Evolutionary conservation across 768 basidiomycete species (phyloP).

Genomic region (Trametes elegans): DNA sequence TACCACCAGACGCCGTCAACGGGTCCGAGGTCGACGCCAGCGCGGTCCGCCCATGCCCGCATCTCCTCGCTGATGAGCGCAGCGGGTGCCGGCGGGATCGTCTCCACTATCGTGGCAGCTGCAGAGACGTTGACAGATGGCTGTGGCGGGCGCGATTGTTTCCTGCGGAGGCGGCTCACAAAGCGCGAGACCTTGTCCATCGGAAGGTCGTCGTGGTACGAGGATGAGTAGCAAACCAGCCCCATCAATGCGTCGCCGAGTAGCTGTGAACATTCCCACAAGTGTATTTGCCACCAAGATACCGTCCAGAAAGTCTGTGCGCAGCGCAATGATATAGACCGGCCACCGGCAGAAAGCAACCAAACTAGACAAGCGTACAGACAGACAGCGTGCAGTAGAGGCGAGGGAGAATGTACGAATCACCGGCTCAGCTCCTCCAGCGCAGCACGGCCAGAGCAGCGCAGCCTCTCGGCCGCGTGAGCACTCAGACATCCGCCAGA

Average conservation of each 20-base stretch:
- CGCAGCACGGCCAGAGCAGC: constrained; percentile 6
- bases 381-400: no score
- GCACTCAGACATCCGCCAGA: constrained; percentile 26
- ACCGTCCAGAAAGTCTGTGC: no score
- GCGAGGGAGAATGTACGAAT: constrained; percentile 20
- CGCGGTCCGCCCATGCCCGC: not conserved
- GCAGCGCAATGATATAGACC: no score
- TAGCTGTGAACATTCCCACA: no score
- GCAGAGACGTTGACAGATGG: not conserved
- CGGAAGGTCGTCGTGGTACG: not conserved
- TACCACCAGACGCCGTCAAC: constrained; percentile 14
- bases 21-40: not conserved
- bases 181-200: not conserved
- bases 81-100: not conserved
- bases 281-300: no score
- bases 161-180: not conserved
- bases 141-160: no score
- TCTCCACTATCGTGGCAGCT: not conserved
- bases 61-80: constrained; percentile 1
- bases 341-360: no score
- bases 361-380: no score
- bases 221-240: not conserved
- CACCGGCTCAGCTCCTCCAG: constrained; percentile 24
- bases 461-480: constrained; percentile 11
- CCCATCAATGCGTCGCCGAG: no score